These are phyloP conservation scores for Tephrocybe rancida DNA, from an alignment of 768 basidiomycete species.

Conservation along the genomic window DNA sequence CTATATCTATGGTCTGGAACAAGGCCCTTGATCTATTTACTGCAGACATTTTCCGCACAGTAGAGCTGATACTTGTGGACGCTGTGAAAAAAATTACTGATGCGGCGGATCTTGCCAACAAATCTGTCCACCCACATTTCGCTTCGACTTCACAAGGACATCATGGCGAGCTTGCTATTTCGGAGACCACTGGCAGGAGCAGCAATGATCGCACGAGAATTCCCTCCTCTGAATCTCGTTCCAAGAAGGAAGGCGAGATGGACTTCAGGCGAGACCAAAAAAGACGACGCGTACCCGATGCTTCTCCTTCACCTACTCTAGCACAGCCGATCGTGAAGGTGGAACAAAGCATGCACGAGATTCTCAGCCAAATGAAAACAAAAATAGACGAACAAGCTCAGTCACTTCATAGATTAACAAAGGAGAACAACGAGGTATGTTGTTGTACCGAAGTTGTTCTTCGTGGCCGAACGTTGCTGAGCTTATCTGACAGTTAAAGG, in stretches of 20 bases:
- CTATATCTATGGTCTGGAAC: slow-evolving; percentile 49
- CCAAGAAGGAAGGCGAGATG: slow-evolving; percentile 2
- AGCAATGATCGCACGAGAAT: background rate
- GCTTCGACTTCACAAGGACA: background rate
- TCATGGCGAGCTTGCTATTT: slow-evolving; percentile 2
- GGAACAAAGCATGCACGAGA: slow-evolving; percentile 22
- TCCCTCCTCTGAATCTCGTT: background rate
- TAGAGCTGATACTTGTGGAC: slow-evolving; percentile 33
- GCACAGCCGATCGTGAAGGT: slow-evolving; percentile 9
- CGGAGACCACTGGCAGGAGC: background rate
- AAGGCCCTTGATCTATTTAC: slow-evolving; percentile 44
- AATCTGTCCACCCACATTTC: slow-evolving; percentile 1
- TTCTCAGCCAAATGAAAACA: slow-evolving; percentile 47
- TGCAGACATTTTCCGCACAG: slow-evolving; percentile 38
- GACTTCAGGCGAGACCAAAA: slow-evolving; percentile 22
- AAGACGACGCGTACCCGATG: slow-evolving; percentile 25
- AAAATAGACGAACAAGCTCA: slow-evolving; percentile 52
- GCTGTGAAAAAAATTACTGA: slow-evolving; percentile 32
- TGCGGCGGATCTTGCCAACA: slow-evolving; percentile 17
- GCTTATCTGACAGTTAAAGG: slow-evolving; percentile 25
- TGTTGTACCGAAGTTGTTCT: background rate
- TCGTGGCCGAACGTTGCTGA: slow-evolving; percentile 19
- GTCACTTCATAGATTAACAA: slow-evolving; percentile 41
- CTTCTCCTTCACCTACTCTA: slow-evolving; percentile 12
- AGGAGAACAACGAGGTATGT: slow-evolving; percentile 51